Evolutionary conservation across 257 asterid genomes (phyloP).

Genomic region (Nicotiana tomentosiformis): DNA sequence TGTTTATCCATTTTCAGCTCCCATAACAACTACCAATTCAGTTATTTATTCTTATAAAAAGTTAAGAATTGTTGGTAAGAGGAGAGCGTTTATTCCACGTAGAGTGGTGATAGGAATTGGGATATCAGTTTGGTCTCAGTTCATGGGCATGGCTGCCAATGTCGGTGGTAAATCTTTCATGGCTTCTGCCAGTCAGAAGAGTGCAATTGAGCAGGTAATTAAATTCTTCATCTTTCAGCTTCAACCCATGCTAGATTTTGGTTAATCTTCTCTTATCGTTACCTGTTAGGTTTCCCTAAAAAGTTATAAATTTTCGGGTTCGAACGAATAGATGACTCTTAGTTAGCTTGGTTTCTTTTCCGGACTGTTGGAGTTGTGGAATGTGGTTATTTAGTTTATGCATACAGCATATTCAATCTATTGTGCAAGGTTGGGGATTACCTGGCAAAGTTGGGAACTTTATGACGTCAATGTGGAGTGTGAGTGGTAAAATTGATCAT

Average conservation of each 20-base stretch:
- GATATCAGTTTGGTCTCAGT: slow-evolving; percentile 57
- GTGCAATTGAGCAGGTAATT: slow-evolving; percentile 60
- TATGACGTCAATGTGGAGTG: not conserved
- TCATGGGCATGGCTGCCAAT: slow-evolving; percentile 42
- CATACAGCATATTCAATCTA: too few species aligned
- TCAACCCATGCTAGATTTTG: not conserved
- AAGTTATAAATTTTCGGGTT: not conserved
- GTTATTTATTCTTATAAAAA: slow-evolving; percentile 18
- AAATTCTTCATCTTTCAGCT: not conserved
- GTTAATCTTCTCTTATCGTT: not conserved
- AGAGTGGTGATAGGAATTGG: slow-evolving; percentile 57
- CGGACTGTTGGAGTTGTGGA: too few species aligned
- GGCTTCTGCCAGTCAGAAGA: slow-evolving; percentile 72
- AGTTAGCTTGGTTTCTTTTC: not conserved
- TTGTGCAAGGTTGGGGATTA: too few species aligned
- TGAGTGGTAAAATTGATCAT: not conserved
- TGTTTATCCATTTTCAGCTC: slow-evolving; percentile 15
- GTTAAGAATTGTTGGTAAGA: not conserved
- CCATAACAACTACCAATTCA: slow-evolving; percentile 13
- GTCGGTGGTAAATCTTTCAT: slow-evolving; percentile 52
- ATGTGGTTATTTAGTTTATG: too few species aligned
- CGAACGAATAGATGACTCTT: not conserved
- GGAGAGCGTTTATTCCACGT: slow-evolving; percentile 36
- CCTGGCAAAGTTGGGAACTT: too few species aligned
- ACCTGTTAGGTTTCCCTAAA: not conserved